Evolutionary conservation across 2,329 filamentous ascomycete species (phyloP).

Genomic region (Diaporthe citri): DNA sequence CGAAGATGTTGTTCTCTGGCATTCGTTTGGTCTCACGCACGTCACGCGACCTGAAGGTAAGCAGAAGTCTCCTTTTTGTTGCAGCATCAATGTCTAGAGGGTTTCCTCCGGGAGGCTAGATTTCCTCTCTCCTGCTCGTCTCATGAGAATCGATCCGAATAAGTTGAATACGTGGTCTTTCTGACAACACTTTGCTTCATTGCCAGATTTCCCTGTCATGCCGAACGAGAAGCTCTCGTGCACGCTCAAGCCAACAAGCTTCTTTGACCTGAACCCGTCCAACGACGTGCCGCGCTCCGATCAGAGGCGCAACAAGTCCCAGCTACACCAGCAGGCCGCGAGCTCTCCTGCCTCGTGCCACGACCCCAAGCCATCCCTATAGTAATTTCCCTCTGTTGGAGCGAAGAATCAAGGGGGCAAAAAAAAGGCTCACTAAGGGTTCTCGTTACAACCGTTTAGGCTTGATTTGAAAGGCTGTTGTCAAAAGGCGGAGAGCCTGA

Average conservation of each 20-base stretch:
- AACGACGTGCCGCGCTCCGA: conserved; percentile 5
- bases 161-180: background rate
- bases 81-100: background rate
- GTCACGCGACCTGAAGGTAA: background rate
- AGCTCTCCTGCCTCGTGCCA: background rate
- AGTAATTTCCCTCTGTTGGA: background rate
- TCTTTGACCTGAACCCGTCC: background rate
- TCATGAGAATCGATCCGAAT: too few species aligned
- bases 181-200: background rate
- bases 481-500: background rate
- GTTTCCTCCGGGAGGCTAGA: too few species aligned
- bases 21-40: conserved; percentile 3
- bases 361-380: background rate
- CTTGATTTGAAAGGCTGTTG: background rate
- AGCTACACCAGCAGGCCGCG: background rate
- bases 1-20: background rate
- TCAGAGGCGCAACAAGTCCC: background rate
- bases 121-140: too few species aligned
- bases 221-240: background rate
- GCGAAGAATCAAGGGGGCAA: too few species aligned
- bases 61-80: background rate
- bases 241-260: conserved; percentile 1
- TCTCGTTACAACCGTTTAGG: too few species aligned
- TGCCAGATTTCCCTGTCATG: background rate
- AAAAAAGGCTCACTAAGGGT: too few species aligned